Evolutionary conservation across 2,329 filamentous ascomycete species (phyloP).

Genomic region (Didymella pinodella): DNA sequence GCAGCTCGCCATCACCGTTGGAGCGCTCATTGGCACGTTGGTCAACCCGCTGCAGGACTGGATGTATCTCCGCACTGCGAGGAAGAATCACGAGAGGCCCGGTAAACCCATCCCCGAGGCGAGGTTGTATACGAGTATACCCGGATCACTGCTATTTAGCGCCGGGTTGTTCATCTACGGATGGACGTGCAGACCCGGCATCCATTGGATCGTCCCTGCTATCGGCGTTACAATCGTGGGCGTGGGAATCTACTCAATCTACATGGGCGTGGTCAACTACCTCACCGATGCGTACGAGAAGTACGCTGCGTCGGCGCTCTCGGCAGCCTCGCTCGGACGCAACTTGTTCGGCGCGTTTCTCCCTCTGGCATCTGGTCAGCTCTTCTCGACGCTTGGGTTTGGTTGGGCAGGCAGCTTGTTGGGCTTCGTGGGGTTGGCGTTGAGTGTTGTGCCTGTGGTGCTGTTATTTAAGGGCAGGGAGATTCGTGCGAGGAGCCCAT

Average conservation of each 20-base stretch:
- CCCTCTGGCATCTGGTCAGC: slow-evolving; percentile 53
- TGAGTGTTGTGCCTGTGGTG: slow-evolving; percentile 53
- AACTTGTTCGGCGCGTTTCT: slow-evolving; percentile 58
- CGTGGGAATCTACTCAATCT: slow-evolving; percentile 48
- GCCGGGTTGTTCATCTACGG: slow-evolving; percentile 42
- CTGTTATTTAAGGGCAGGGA: slow-evolving; percentile 53
- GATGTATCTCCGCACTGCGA: slow-evolving; percentile 41
- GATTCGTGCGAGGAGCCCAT: slow-evolving; percentile 49
- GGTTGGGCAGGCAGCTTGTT: slow-evolving; percentile 56
- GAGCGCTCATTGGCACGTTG: slow-evolving; percentile 53
- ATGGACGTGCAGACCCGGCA: slow-evolving; percentile 41
- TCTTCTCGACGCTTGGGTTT: slow-evolving; percentile 53
- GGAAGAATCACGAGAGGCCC: slow-evolving; percentile 49
- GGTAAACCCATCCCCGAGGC: slow-evolving; percentile 55
- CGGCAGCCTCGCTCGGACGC: slow-evolving; percentile 56
- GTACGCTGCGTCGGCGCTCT: slow-evolving; percentile 58
- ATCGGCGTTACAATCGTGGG: slow-evolving; percentile 38
- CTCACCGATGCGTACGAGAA: slow-evolving; percentile 58
- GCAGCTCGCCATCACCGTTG: slow-evolving; percentile 54
- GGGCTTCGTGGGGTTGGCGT: slow-evolving; percentile 53
- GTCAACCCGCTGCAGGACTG: slow-evolving; percentile 51
- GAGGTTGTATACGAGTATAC: slow-evolving; percentile 54
- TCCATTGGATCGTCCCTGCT: slow-evolving; percentile 46
- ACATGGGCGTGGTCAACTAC: slow-evolving; percentile 60
- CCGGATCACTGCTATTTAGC: slow-evolving; percentile 51